phyloP scores from a whole-genome alignment of 1,284 basidiomycete genomes.

The Boletus smithii region DNA sequence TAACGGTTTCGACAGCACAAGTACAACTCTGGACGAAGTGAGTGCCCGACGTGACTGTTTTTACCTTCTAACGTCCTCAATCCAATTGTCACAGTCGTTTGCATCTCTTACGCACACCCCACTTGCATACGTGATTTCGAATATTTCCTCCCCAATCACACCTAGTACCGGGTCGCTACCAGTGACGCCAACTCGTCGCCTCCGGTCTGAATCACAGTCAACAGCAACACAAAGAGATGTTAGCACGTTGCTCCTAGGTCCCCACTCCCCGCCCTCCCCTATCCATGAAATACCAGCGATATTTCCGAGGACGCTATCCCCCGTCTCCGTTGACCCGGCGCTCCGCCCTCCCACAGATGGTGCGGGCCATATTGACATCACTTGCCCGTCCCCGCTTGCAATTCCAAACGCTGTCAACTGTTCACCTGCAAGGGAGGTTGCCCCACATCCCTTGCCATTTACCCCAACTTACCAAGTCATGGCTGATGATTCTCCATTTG shows the following conservation, averaged over 20 bases:
- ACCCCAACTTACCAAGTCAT: slow-evolving; percentile 20
- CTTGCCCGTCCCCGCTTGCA: slow-evolving; percentile 10
- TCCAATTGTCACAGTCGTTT: slow-evolving; percentile 36
- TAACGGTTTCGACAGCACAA: slow-evolving; percentile 21
- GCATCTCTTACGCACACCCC: slow-evolving; percentile 42
- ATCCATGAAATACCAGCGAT: slow-evolving; percentile 4
- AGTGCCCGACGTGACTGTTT: slow-evolving; percentile 8
- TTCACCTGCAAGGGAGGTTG: not conserved
- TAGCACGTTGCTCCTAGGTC: not conserved
- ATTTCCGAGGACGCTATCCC: not conserved
- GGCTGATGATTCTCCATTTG: slow-evolving; percentile 30
- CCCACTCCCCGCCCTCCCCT: not conserved
- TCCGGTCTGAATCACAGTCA: slow-evolving; percentile 24
- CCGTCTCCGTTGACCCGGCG: not conserved
- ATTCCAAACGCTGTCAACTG: slow-evolving; percentile 4
- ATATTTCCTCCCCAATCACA: slow-evolving; percentile 41
- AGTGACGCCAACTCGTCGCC: slow-evolving; percentile 14
- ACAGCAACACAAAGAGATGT: slow-evolving; percentile 14
- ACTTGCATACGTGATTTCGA: slow-evolving; percentile 46
- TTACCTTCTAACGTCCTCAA: not conserved
- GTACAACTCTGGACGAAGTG: slow-evolving; percentile 46
- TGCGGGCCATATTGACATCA: not conserved
- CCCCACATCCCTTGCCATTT: slow-evolving; percentile 13
- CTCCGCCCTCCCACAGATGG: not conserved
- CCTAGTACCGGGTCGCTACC: slow-evolving; percentile 31